Evolutionary conservation across 139 green algal genomes (phyloP), one percentile per base, ranked within the genome.

Genomic region (Astrephomene gubernaculifera): DNA sequence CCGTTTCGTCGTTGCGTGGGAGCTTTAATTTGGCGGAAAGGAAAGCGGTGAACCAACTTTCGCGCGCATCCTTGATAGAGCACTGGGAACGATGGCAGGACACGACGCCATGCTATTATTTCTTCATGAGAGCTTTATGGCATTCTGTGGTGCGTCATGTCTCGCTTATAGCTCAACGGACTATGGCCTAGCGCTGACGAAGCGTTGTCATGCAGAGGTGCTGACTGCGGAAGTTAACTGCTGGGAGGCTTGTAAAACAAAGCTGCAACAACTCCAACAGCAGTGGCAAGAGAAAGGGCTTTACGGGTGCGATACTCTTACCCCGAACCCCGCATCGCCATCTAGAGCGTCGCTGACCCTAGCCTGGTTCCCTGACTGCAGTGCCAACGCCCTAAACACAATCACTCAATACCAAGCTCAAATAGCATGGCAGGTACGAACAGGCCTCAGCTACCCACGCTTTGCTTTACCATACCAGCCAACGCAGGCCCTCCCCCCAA

Each of bases 371-470:
- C 24, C 41, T 68, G 1, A 17, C 3, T 73, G 63, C 68, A 86
- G 82, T 45, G 14, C 63, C 2, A 83, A 79, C 21, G 76, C 82
- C 21, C n/a, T 86, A 3, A 57, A 74, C 14, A 43, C 78, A 38
- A 39, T 91, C n/a, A 57, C 68, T 1, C 63, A 82, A 24, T 86
- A 79, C 39, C 60, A 82, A 9, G n/a, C 33, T 6, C 81, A 90
- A 33, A 90, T 90, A 9, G 78, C 78, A 14, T 90, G 86, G 86
- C 81, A 87, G 81, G 86, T 87, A 64, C 33, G 69, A 19, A 33
- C n/a, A n/a, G n/a, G n/a, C n/a, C 33, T 44, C 14, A 21, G 3
- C 3, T 21, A 44, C 19, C 2, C 44, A 35, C 19, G 19, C 6
- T 22, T 72, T n/a, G n/a, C 33, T 24, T 12, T 52, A 39, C n/a